These are phyloP conservation scores for Botrytis aclada DNA, from an alignment of 2,329 filamentous ascomycete genomes.

Conservation along the genomic window DNA sequence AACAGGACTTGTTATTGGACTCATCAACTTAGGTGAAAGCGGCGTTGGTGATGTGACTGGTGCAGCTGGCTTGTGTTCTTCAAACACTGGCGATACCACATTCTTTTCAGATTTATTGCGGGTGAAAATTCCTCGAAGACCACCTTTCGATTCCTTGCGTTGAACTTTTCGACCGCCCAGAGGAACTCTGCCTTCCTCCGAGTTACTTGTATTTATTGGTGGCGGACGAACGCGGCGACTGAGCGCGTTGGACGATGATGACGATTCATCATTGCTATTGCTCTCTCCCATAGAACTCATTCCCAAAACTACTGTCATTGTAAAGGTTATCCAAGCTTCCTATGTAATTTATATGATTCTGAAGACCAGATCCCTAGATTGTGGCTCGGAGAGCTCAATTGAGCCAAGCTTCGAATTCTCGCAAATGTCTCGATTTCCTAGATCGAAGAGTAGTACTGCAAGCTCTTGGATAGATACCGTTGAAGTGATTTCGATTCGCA, in stretches of 20 bases:
- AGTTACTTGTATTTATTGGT: constrained; percentile 24
- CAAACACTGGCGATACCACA: constrained; percentile 24
- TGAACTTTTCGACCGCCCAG: constrained; percentile 29
- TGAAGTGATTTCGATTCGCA: neutral
- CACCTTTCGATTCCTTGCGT: constrained; percentile 31
- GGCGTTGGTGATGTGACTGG: constrained; percentile 1
- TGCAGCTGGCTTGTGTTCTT: constrained; percentile 22
- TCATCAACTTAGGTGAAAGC: constrained; percentile 23
- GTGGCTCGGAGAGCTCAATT: constrained; percentile 4
- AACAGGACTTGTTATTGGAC: constrained; percentile 24
- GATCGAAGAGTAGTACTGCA: neutral
- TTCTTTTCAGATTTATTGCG: constrained; percentile 31
- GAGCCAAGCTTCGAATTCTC: neutral
- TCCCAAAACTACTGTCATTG: constrained; percentile 4
- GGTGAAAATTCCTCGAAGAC: constrained; percentile 36
- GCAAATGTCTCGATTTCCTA: neutral
- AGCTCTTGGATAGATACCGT: neutral
- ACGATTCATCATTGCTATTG: neutral
- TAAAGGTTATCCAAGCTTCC: neutral
- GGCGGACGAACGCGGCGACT: constrained; percentile 32
- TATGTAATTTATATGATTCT: neutral
- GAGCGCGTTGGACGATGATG: constrained; percentile 16
- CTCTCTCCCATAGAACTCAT: neutral
- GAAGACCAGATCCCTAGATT: neutral
- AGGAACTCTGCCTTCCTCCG: constrained; percentile 26